Evolutionary conservation across 163 green algal species (phyloP), one percentile per base, ranked within the genome.

Genomic region (Prototheca wickerhamii): DNA sequence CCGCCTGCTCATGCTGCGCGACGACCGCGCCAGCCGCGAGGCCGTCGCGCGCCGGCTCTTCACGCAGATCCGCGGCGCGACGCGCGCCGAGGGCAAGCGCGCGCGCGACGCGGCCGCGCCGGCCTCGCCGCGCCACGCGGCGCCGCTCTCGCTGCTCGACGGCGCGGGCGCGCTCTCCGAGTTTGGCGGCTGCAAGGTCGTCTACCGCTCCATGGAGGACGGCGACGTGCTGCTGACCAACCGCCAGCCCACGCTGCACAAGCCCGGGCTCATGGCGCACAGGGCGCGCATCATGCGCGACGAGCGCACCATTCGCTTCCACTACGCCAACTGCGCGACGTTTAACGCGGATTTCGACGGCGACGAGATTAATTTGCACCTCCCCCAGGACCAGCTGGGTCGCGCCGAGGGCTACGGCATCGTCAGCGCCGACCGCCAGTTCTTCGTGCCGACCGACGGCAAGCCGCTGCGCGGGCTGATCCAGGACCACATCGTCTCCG

Each of bases 311-410:
- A 97, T 99, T 58, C 84, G 94, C 52, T 93, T 99, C 82, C 94
- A 99, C 81, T 99, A 99, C 74, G 89, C 93, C 69, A 99, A 99
- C 82, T 99, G 93, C 81, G 73, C 87, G 34, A 95, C 90, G 37
- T 99, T 98, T 85, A 99, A 99, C 77, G 94, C 94, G 4, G 94
- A 99, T 72, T 99, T 99, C 83, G 94, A 99, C 69, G 94, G 94
- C 2, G 94, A 99, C 69, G 94, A 99, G 76, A 98, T 99, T 81
- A 99, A 99, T 82, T 75, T 99, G 63, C 94, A 99, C 68, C 74
- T 99, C 52, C 93, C 93, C 0, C 74, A 88, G 78, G 87, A 91
- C 75, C 82, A 89, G 42, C 65, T 89, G 25, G 86, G 76, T 0
- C 76, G 92, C 4, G 85, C 93, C 0, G 94, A 99, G 80, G 93